A percentile compares a stretch with the other conserved stretches of the same genome.
Evolutionary conservation across 139 green algal species (phyloP).

Genomic region (Chlorella sorokiniana): DNA sequence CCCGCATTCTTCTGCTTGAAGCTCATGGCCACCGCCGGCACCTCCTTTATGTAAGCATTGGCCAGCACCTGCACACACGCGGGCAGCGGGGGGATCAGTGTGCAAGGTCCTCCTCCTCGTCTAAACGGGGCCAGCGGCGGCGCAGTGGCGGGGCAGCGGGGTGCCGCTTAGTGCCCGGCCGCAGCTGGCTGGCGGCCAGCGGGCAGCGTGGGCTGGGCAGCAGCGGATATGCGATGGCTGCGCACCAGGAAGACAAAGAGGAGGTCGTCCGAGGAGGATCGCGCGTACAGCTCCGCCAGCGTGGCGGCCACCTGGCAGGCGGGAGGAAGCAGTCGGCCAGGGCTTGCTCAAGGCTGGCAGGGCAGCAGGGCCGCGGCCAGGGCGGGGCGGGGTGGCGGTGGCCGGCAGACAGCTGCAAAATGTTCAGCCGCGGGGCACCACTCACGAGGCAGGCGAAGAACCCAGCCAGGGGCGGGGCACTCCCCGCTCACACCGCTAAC

Average conservation of each 20-base stretch:
- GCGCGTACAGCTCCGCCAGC: conserved; percentile 56
- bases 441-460: background rate
- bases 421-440: background rate
- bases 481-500: too few relatives aligned
- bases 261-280: conserved; percentile 73
- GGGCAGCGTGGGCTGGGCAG: too few relatives aligned
- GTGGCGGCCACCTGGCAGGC: conserved; percentile 30
- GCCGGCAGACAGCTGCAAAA: too few relatives aligned
- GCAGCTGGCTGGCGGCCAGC: too few relatives aligned
- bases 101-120: too few relatives aligned
- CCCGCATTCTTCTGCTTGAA: conserved; percentile 27
- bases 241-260: conserved; percentile 81
- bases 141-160: too few relatives aligned
- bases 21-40: conserved; percentile 16
- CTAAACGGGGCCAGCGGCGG: too few relatives aligned
- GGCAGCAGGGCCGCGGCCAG: background rate
- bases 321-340: background rate
- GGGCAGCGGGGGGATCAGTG: background rate
- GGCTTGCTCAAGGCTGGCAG: background rate
- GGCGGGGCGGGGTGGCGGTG: background rate
- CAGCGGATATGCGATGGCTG: conserved; percentile 58
- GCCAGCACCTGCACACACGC: conserved; percentile 10
- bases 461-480: too few relatives aligned
- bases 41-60: conserved; percentile 21
- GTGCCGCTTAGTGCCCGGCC: too few relatives aligned